These are phyloP conservation scores for Paecilomyces sp. DNA, from an alignment of 2,329 filamentous ascomycete species.

Conservation along the genomic window DNA sequence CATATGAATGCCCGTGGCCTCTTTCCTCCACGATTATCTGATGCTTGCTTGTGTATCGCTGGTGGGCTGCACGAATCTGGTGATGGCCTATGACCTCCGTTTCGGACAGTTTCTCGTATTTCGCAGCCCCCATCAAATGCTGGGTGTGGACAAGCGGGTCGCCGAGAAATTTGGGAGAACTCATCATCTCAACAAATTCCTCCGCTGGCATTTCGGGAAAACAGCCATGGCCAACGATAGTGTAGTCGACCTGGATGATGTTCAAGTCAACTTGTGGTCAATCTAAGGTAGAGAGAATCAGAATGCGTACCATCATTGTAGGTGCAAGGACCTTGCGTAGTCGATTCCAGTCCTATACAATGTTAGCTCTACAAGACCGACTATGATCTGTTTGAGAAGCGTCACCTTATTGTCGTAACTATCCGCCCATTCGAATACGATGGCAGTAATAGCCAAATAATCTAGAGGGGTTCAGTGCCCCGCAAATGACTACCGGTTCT, in stretches of 20 bases:
- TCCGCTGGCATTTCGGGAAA: conserved; percentile 1
- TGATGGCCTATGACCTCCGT: conserved; percentile 18
- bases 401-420: neutral
- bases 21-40: conserved; percentile 43
- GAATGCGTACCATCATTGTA: conserved; percentile 1
- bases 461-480: neutral
- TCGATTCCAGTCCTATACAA: conserved; percentile 4
- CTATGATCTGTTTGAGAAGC: neutral
- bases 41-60: conserved; percentile 47
- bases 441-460: neutral
- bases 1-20: conserved; percentile 46
- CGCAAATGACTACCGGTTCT: neutral
- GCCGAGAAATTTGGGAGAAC: conserved; percentile 8
- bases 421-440: neutral
- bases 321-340: conserved; percentile 2
- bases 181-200: conserved; percentile 8
- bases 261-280: neutral
- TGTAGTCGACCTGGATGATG: neutral
- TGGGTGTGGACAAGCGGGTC: conserved; percentile 10
- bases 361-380: neutral
- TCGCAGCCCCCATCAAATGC: conserved; percentile 11
- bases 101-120: conserved; percentile 16
- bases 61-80: conserved; percentile 46
- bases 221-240: neutral
- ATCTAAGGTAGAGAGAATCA: neutral